Base-by-base conservation (phyloP, 2,329 filamentous ascomycete genomes). In the Penicillium sp. region DNA sequence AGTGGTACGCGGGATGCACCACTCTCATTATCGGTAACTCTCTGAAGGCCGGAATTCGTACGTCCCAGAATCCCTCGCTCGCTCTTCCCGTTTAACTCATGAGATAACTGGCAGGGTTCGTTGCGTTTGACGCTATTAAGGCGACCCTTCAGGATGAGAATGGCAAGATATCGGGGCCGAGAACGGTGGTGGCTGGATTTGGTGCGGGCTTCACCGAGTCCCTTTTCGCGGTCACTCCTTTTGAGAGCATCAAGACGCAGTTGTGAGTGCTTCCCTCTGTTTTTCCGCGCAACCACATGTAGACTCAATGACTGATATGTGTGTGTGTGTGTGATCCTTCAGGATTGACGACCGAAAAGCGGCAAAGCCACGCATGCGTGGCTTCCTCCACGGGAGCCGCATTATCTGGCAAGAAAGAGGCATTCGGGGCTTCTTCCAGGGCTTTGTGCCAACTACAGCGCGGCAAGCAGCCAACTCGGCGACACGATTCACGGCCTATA, bases 1-100 rank as follows among this genome's bases (percentile, higher is more conserved):
- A 96, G 76, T 99, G 95, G 95, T 99, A 99, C 76, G 93, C 95
- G 13, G 95, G 95, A 37, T 99, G 95, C 80, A 98, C 95, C 47
- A 98, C 95, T 27, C 79, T 97, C 72, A 96, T 99, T 58, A 92
- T 98, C 66, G 95, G 95, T 60, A 99, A 99, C 78, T 96, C 92
- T 53, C 83, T 95, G 73, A 99, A 99, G 80, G 95, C 95, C 37
- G 95, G 92, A 58, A 96, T 98, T 62, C 88, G 92, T 93, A 84
- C 60, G 88, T 82, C 43, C 27, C 3, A 23, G 8, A 33, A 6
- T 14, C 50, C n/a, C 37, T 42, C 31, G 11, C 11, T n/a, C 14
- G 6, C 9, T 14, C 6, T 45, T 4, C 23, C 16, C 6, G 7
- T 44, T 27, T 43, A 27, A 50, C 13, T 11, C 51, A 35, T 50